Evolutionary conservation across 192 early-diverging fungal genomes (phyloP), one percentile per base, ranked within the genome.

Genomic region (Podila epigama): DNA sequence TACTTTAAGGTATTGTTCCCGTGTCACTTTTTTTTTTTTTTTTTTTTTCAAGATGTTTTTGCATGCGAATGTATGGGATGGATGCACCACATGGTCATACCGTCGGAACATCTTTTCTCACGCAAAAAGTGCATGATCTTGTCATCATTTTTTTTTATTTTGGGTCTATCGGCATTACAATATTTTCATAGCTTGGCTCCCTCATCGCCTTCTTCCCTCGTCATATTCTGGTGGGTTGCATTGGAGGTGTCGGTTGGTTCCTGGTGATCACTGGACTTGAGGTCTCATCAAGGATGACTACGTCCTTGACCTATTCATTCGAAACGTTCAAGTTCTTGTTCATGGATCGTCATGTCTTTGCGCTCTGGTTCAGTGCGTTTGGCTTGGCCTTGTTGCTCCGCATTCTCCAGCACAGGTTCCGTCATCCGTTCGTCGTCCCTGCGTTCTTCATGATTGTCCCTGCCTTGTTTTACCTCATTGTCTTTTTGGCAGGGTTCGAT

Each of bases 211-310:
- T 93, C 70, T 95, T 95, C 57, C 94, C 94, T 25, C 80, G 96
- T 12, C 97, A 98, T 65, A 96, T 98, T 66, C 84, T 98, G 5
- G 95, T 97, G 22, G 96, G 95, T 25, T 97, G 94, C 77, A 97
- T 98, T 68, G 96, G 91, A 58, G 96, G 96, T 39, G 95, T 97
- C 20, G 95, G 96, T 31, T 95, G 94, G 88, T 99, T 99, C 75
- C 70, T 99, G 63, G 59, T 99, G 9, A 84, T 92, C 42, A 99
- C 97, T 0, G 97, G 89, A 20, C 81, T 99, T 25, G 97, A 99
- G 79, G 91, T 98, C 85, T 68, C 73, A 5, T 68, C 73, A n/a
- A 63, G 73, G 37, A 77, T 77, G 73, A 68, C 73, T 16, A 58
- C 34, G 1, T 66, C 67, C 54, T 54, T 77, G 44, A 83, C 75